Base-by-base conservation (phyloP, 768 basidiomycete species). In the Pisolithus microcarpus region DNA sequence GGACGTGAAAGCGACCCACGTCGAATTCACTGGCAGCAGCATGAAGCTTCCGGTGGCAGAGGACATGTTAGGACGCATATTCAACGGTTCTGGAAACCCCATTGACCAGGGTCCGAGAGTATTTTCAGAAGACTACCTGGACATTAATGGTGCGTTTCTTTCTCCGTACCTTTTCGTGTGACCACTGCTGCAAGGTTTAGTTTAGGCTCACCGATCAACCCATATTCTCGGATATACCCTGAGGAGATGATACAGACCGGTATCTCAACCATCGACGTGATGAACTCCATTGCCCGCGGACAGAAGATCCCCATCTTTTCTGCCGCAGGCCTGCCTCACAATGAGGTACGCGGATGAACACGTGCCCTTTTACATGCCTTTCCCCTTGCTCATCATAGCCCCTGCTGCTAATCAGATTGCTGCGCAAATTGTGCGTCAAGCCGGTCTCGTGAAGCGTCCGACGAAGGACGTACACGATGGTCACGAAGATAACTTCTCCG, bases 211-310 rank as follows among this genome's bases (percentile, higher is more conserved):
- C 96, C 96, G 40, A 99, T 98, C 73, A 99, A 95, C 68, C 92
- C 92, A 19, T 95, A 85, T 70, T 91, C 90, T 55, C 93, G 96
- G 67, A 98, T 97, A 74, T 98, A 99, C 74, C 96, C 96, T 53
- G 96, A 98, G 72, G 96, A 99, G 73, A 99, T 99, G 96, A 98
- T 99, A 57, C 96, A 99, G 71, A 99, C 96, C 34, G 96, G 96
- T 71, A 98, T 98, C 63, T 99, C 96, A 40, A 99, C 96, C 23
- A 94, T 95, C 64, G 92, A 95, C 67, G 82, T 82, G 39, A 95
- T 95, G 92, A 94, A 99, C 73, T 95, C 95, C 52, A 99, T 99
- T 66, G 96, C 96, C 54, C 92, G 96, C 73, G 96, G 96, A 11
- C 96, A 99, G 72, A 99, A 99, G 81, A 98, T 99, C 58, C 96